A percentile compares a stretch with the other conserved stretches of the same genome.
These are phyloP conservation scores for Trichoderma koningii DNA, from an alignment of 2,329 filamentous ascomycete genomes.

Conservation along the genomic window DNA sequence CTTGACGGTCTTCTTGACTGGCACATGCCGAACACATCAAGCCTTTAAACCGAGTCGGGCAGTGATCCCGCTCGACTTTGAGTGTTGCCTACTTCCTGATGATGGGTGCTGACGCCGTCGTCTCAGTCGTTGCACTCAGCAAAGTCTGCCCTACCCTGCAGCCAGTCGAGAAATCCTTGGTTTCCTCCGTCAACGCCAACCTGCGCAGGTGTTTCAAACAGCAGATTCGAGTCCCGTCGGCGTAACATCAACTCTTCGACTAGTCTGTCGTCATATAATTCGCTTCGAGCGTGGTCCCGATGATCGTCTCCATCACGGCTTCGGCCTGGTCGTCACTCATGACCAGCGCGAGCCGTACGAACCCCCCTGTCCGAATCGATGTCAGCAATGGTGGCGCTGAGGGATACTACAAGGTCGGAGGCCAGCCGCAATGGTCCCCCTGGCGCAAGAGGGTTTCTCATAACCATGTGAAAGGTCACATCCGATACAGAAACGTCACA, in stretches of 20 bases:
- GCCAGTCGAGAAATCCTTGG: background rate
- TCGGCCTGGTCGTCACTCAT: background rate
- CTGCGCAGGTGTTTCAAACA: background rate
- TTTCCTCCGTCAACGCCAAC: background rate
- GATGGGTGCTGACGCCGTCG: background rate
- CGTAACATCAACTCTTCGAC: background rate
- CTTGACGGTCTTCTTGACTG: background rate
- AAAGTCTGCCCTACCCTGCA: constrained; percentile 3
- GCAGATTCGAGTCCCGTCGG: too few relatives aligned
- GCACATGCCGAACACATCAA: background rate
- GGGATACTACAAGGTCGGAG: background rate
- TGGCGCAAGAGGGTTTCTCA: background rate
- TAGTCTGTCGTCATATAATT: background rate
- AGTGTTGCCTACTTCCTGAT: background rate
- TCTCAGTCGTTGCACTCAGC: background rate
- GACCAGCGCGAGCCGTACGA: background rate
- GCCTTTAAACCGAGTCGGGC: background rate
- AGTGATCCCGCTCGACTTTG: background rate
- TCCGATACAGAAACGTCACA: too few relatives aligned
- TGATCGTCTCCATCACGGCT: background rate
- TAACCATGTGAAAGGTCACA: background rate
- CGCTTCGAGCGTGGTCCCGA: background rate
- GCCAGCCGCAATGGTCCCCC: background rate
- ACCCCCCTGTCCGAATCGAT: background rate
- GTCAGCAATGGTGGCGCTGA: background rate